These are phyloP conservation scores for Lonicera japonica DNA, from an alignment of 129 eudicot species.

Conservation along the genomic window DNA sequence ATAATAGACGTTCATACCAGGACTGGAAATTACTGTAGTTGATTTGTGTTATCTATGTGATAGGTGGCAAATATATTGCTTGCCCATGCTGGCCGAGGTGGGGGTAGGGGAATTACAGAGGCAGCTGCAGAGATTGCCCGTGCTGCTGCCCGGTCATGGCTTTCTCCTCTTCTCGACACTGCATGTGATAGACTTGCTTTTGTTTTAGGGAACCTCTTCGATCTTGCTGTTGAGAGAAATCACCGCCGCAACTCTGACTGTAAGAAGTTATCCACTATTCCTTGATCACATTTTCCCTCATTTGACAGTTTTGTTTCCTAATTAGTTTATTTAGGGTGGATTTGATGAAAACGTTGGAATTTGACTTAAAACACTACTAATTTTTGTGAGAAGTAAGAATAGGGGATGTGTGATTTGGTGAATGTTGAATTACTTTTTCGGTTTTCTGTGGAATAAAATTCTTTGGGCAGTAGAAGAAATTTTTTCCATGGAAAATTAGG, in stretches of 20 bases:
- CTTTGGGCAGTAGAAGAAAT: too few relatives aligned
- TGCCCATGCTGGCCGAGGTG: slow-evolving; percentile 95
- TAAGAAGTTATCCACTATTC: slow-evolving; percentile 25
- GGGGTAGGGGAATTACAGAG: slow-evolving; percentile 72
- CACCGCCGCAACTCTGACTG: slow-evolving; percentile 47
- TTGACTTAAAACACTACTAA: too few relatives aligned
- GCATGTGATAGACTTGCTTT: slow-evolving; percentile 89
- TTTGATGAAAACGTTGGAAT: too few relatives aligned
- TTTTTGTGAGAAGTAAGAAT: too few relatives aligned
- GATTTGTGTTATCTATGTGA: slow-evolving; percentile 4
- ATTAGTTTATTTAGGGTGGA: too few relatives aligned
- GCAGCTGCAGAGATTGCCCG: slow-evolving; percentile 99
- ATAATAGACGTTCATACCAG: background rate
- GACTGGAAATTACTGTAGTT: slow-evolving; percentile 5
- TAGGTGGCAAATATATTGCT: slow-evolving; percentile 96
- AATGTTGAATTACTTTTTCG: too few relatives aligned
- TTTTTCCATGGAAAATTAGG: too few relatives aligned
- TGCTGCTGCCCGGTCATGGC: slow-evolving; percentile 91
- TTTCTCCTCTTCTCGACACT: slow-evolving; percentile 88
- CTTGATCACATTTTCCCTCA: background rate
- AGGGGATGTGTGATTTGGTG: too few relatives aligned
- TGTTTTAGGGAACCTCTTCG: slow-evolving; percentile 66
- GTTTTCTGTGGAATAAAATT: too few relatives aligned
- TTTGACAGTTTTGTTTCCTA: background rate
- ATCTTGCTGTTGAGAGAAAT: slow-evolving; percentile 75